Percentiles rank a stretch among this genome's conserved stretches.
Conservation (phyloP, 139 green algal species). For the Picochlorum sp. region DNA sequence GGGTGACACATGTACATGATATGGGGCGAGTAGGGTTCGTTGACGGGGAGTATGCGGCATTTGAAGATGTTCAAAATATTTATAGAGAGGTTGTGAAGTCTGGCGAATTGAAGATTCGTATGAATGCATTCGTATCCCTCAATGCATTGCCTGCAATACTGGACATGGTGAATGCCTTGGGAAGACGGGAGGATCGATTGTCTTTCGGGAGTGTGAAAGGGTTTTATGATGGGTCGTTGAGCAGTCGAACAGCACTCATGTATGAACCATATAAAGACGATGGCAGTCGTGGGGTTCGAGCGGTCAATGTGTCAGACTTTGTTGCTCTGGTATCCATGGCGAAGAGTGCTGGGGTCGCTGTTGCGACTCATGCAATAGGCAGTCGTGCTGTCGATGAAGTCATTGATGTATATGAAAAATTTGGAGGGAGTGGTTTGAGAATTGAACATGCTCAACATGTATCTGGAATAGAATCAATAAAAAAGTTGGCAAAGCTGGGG, state of each 20-base stretch:
- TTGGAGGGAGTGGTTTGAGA: constrained; percentile 8
- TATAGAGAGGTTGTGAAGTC: constrained; percentile 34
- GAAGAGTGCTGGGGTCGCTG: constrained; percentile 24
- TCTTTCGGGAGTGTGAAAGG: constrained; percentile 62
- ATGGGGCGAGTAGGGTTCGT: constrained; percentile 41
- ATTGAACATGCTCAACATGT: constrained; percentile 59
- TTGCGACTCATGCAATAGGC: constrained; percentile 67
- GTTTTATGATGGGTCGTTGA: constrained; percentile 64
- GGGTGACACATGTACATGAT: constrained; percentile 55
- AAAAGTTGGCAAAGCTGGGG: constrained; percentile 15
- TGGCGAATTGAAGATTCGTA: constrained; percentile 26
- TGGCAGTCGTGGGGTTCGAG: constrained; percentile 4
- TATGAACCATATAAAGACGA: constrained; percentile 41
- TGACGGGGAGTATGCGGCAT: constrained; percentile 23
- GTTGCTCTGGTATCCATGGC: constrained; percentile 3
- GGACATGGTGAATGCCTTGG: constrained; percentile 20
- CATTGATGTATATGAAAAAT: constrained; percentile 15
- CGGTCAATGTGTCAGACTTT: constrained; percentile 14
- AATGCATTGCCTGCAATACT: constrained; percentile 30
- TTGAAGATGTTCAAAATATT: constrained; percentile 45
- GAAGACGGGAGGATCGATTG: constrained; percentile 28
- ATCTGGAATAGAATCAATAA: constrained; percentile 7
- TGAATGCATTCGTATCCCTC: constrained; percentile 33
- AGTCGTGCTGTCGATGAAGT: constrained; percentile 66
- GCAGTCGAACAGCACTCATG: constrained; percentile 57